Percentiles rank a stretch among this genome's conserved stretches.
Evolutionary conservation across 495 filamentous ascomycete species (phyloP).

Genomic region (Astrocystis sublimbata): DNA sequence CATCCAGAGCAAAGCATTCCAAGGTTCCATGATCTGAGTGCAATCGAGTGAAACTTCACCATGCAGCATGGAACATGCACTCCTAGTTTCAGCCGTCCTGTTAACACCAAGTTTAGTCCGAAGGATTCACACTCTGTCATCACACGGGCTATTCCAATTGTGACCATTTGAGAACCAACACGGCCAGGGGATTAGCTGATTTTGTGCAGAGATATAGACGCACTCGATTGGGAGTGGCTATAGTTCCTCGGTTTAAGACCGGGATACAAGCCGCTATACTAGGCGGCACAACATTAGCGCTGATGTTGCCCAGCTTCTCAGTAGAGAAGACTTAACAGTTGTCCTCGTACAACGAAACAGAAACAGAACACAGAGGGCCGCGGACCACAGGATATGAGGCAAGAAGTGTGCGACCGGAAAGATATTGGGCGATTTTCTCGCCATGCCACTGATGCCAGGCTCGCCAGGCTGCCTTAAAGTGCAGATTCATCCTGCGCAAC

Average conservation of each 20-base stretch:
- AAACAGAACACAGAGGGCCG: not conserved
- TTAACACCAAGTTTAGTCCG: not conserved
- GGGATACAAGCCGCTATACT: not conserved
- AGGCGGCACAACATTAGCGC: not conserved
- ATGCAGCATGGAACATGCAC: not conserved
- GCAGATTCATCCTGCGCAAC: too few species aligned
- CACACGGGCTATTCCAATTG: not conserved
- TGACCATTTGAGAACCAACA: not conserved
- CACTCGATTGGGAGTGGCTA: slow-evolving; percentile 8
- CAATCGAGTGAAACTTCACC: not conserved
- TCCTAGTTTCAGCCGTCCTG: not conserved
- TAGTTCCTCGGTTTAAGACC: slow-evolving; percentile 1
- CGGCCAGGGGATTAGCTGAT: slow-evolving; percentile 12
- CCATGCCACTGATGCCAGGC: slow-evolving; percentile 4
- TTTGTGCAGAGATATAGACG: not conserved
- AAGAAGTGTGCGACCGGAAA: not conserved
- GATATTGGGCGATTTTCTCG: not conserved
- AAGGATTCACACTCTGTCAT: not conserved
- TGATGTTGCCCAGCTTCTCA: not conserved
- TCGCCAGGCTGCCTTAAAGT: not conserved
- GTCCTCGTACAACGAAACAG: slow-evolving; percentile 2
- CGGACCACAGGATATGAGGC: not conserved
- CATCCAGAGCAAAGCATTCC: not conserved
- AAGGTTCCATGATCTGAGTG: not conserved
- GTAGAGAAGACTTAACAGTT: not conserved